phyloP scores from a whole-genome alignment of 768 basidiomycete species.

The Tricholoma saponaceum region DNA sequence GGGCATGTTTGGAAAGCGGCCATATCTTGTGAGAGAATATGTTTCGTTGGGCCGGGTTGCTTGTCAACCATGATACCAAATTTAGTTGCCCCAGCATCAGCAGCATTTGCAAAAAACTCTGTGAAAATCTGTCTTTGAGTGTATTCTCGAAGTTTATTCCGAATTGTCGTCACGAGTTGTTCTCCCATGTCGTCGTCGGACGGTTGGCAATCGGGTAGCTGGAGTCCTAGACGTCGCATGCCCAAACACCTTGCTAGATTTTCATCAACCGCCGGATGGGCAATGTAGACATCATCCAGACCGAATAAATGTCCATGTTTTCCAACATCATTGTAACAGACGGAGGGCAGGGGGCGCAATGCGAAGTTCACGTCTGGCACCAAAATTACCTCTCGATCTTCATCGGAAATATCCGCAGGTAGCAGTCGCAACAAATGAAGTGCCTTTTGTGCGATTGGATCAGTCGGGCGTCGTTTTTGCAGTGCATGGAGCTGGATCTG shows the following conservation, averaged over 20 bases:
- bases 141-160: conserved; percentile 38
- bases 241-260: conserved; percentile 25
- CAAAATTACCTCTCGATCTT: conserved; percentile 15
- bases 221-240: conserved; percentile 32
- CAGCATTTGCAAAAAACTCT: conserved; percentile 53
- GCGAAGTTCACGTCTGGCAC: conserved; percentile 27
- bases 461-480: background rate
- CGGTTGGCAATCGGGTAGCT: conserved; percentile 21
- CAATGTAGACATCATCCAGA: conserved; percentile 17
- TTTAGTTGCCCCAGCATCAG: conserved; percentile 42
- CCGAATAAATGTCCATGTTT: conserved; percentile 22
- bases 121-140: conserved; percentile 37
- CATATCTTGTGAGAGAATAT: conserved; percentile 32
- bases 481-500: background rate
- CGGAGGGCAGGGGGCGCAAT: conserved; percentile 24
- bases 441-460: conserved; percentile 15
- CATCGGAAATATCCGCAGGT: conserved; percentile 13
- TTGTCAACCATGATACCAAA: conserved; percentile 41
- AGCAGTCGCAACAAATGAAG: conserved; percentile 27
- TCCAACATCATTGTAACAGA: conserved; percentile 40
- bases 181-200: conserved; percentile 38
- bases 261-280: conserved; percentile 29
- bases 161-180: conserved; percentile 37
- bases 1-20: conserved; percentile 28
- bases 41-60: background rate